Conservation (phyloP, 2,329 filamentous ascomycete genomes). For the Trichoderma asperellum region DNA sequence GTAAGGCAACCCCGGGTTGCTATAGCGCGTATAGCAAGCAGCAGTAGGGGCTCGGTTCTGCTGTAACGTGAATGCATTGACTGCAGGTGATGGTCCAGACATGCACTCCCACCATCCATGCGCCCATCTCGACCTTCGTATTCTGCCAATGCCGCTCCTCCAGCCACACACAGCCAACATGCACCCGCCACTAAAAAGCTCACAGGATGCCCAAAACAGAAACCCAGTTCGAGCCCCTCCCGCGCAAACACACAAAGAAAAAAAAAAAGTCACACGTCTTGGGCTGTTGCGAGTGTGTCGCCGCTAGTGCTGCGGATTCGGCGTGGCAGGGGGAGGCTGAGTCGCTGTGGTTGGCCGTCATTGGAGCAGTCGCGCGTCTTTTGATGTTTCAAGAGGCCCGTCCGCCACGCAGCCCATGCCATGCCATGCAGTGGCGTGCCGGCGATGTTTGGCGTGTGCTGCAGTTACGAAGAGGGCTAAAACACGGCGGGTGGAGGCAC, state of each 20-base stretch:
- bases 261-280: not conserved
- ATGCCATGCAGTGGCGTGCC: not conserved
- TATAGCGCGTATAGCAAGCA: no score
- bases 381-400: not conserved
- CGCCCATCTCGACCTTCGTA: not conserved
- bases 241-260: not conserved
- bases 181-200: not conserved
- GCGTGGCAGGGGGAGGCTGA: constrained; percentile 19
- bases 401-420: no score
- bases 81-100: not conserved
- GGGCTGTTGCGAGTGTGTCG: not conserved
- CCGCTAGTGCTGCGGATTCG: constrained; percentile 1
- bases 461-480: not conserved
- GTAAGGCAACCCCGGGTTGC: no score
- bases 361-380: not conserved
- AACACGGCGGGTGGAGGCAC: not conserved
- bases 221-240: not conserved
- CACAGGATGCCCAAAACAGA: not conserved
- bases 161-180: not conserved
- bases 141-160: not conserved
- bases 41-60: no score
- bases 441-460: not conserved
- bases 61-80: not conserved
- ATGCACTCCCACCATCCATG: no score
- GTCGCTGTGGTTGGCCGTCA: not conserved